Evolutionary conservation across 495 filamentous ascomycete genomes (phyloP), one percentile per base, ranked within the genome.

Genomic region (Corynascus novoguineensis): DNA sequence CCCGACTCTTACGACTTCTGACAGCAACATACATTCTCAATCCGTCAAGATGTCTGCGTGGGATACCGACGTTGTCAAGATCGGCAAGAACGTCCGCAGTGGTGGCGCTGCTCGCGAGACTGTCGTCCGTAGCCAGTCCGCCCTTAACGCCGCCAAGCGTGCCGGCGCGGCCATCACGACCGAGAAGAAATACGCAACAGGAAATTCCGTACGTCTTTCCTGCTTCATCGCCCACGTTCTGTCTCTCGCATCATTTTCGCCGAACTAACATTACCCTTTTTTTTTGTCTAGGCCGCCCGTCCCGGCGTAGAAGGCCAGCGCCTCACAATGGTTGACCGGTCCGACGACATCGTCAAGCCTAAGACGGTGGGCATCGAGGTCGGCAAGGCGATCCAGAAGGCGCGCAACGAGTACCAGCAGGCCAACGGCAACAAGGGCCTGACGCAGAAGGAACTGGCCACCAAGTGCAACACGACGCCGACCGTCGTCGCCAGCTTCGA

Each of bases 381-480:
- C 58, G 91, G 87, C 59, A 81, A 87, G 56, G 89, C 86, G 24
- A 96, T 98, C 81, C 81, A 82, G 62, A 78, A 81, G 65, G 81
- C 83, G 55, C 85, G 89, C 37, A 74, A 75, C 65, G 81, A 76
- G 71, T 88, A 75, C 78, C 31, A 34, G 22, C 38, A 52, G 15
- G n/a, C 60, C 87, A 83, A 67, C 84, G 63, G 60, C 40, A 37
- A 34, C 57, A 91, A 93, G 76, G 64, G 62, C 37, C 88, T 97
- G 87, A 93, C 92, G 32, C 93, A 97, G 80, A 95, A 93, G 78
- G 91, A 97, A 64, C 84, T 97, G 40, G 95, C 91, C 48, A 92
- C 85, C 61, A 92, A 92, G 80, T 90, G 89, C 78, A 96, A 96
- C 78, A 90, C 87, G 58, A 92, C 89, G 44, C 80, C 81, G 35